These are phyloP conservation scores for Termitomyces bulborhizus DNA, from an alignment of 768 basidiomycete genomes.

Conservation along the genomic window DNA sequence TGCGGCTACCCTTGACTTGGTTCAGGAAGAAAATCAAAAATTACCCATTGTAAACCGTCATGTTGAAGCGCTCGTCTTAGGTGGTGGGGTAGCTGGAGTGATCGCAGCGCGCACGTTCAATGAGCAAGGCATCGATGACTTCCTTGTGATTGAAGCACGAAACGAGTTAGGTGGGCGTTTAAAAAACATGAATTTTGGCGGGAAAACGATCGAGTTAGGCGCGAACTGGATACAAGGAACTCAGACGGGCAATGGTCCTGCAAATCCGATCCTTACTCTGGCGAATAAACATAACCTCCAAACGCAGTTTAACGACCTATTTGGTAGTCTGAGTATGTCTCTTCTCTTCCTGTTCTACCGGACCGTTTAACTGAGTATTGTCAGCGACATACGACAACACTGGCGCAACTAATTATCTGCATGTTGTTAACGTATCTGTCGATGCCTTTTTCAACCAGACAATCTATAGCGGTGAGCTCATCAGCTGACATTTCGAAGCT, in stretches of 20 bases:
- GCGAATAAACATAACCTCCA: conserved; percentile 49
- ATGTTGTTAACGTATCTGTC: conserved; percentile 34
- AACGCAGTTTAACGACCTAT: conserved; percentile 38
- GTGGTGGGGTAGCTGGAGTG: conserved; percentile 61
- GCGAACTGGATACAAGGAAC: conserved; percentile 58
- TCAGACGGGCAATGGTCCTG: conserved; percentile 38
- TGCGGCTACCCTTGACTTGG: too few relatives aligned
- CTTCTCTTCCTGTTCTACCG: background rate
- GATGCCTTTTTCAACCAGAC: conserved; percentile 36
- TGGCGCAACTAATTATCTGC: conserved; percentile 42
- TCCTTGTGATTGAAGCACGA: conserved; percentile 57
- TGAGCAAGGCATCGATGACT: conserved; percentile 44
- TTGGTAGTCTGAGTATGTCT: conserved; percentile 36
- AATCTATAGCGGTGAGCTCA: conserved; percentile 34
- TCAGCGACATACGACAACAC: conserved; percentile 51
- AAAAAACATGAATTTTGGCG: conserved; percentile 40
- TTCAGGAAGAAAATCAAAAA: background rate
- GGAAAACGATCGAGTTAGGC: conserved; percentile 47
- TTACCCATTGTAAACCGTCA: background rate
- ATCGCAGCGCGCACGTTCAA: conserved; percentile 59
- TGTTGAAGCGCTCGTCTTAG: conserved; percentile 46
- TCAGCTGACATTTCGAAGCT: background rate
- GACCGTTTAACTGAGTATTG: background rate
- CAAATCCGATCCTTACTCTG: conserved; percentile 56
- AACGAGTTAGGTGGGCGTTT: conserved; percentile 57